Evolutionary conservation across 352 stramenopile genomes (phyloP).

Genomic region (Pythium insidiosum): DNA sequence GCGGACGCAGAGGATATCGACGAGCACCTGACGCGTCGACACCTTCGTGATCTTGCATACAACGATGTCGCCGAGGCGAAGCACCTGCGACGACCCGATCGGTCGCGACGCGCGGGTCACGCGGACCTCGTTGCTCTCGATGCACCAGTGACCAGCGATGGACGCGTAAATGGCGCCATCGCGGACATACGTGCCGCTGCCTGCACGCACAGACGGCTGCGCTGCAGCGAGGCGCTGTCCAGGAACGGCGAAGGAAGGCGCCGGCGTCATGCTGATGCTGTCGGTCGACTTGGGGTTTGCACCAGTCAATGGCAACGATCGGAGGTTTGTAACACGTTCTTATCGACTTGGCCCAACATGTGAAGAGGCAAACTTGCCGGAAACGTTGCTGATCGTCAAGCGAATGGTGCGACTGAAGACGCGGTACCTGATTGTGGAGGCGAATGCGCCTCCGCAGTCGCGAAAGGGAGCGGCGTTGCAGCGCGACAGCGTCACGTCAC

Average conservation of each 20-base stretch:
- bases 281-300: slow-evolving; percentile 2
- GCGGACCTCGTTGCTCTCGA: slow-evolving; percentile 30
- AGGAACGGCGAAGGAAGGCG: slow-evolving; percentile 31
- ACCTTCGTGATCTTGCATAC: slow-evolving; percentile 63
- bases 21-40: slow-evolving; percentile 60
- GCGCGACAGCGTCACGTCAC: slow-evolving; percentile 42
- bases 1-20: slow-evolving; percentile 68
- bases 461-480: slow-evolving; percentile 41
- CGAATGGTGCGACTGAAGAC: slow-evolving; percentile 78
- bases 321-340: slow-evolving; percentile 2
- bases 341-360: not conserved
- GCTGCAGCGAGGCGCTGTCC: slow-evolving; percentile 42
- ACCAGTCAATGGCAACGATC: not conserved
- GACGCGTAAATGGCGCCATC: slow-evolving; percentile 68
- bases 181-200: slow-evolving; percentile 40
- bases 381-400: too few species aligned
- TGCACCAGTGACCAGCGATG: slow-evolving; percentile 37
- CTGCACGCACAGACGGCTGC: slow-evolving; percentile 28
- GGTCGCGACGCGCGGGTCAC: slow-evolving; percentile 42
- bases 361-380: too few species aligned
- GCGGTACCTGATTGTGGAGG: slow-evolving; percentile 61
- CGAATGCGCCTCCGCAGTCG: slow-evolving; percentile 16
- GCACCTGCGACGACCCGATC: slow-evolving; percentile 61
- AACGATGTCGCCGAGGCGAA: slow-evolving; percentile 56
- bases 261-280: slow-evolving; percentile 12